phyloP scores from a whole-genome alignment of 2,329 filamentous ascomycete genomes.

The Cladophialophora bantiana region DNA sequence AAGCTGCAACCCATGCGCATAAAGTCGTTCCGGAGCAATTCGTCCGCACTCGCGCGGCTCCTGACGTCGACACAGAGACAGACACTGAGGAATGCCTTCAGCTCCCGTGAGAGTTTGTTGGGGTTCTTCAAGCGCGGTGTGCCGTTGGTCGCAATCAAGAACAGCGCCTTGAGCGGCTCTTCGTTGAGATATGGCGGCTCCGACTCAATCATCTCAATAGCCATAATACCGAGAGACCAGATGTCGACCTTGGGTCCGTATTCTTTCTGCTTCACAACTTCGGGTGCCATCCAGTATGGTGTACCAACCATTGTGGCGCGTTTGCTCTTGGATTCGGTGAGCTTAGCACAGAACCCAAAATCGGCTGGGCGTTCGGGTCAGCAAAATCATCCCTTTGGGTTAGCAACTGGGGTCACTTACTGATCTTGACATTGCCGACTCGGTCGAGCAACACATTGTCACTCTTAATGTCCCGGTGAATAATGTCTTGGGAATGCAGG shows the following conservation, averaged over 20 bases:
- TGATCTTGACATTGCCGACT: constrained; percentile 96
- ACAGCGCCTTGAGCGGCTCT: constrained; percentile 94
- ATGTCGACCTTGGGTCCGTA: constrained; percentile 98
- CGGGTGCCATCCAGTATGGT: constrained; percentile 99
- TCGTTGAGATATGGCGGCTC: constrained; percentile 98
- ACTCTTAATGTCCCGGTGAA: constrained; percentile 98
- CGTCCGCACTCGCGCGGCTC: constrained; percentile 87
- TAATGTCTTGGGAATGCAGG: constrained; percentile 93
- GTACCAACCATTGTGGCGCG: constrained; percentile 99
- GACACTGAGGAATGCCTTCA: constrained; percentile 95
- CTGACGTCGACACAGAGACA: constrained; percentile 97
- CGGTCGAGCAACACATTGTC: constrained; percentile 96
- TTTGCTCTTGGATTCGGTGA: constrained; percentile 95
- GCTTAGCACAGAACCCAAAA: constrained; percentile 98
- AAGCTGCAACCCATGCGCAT: constrained; percentile 88
- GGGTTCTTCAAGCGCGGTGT: constrained; percentile 97
- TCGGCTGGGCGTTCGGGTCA: constrained; percentile 69
- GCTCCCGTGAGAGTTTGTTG: constrained; percentile 95
- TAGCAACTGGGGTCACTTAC: constrained; percentile 61
- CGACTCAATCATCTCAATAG: constrained; percentile 99
- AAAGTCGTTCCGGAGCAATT: constrained; percentile 92
- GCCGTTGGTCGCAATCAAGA: constrained; percentile 96
- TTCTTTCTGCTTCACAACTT: constrained; percentile 99
- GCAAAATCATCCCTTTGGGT: constrained; percentile 7
- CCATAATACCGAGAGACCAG: constrained; percentile 99